phyloP scores from a whole-genome alignment of 768 basidiomycete species.

The Cystoderma amianthinum region DNA sequence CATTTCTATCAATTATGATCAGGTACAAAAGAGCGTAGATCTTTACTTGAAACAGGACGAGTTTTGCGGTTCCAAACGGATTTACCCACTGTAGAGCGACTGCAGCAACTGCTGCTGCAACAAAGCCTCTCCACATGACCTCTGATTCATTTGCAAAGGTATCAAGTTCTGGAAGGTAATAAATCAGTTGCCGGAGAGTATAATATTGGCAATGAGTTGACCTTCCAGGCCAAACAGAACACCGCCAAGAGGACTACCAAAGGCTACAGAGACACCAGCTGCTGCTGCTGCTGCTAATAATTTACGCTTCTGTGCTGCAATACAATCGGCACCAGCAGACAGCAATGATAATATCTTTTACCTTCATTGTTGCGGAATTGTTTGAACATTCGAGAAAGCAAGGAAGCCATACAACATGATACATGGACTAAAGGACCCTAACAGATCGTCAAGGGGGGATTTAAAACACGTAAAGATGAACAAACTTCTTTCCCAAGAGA shows the following conservation, averaged over 20 bases:
- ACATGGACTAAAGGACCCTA: constrained; percentile 85
- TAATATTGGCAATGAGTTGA: constrained; percentile 7
- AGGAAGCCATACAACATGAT: constrained; percentile 72
- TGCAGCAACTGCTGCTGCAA: constrained; percentile 82
- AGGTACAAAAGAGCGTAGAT: not conserved
- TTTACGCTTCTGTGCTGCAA: constrained; percentile 69
- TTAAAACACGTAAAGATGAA: constrained; percentile 5
- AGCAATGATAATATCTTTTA: constrained; percentile 12
- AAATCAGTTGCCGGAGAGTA: not conserved
- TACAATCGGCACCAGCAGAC: not conserved
- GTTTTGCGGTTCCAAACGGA: constrained; percentile 80
- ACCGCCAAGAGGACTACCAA: constrained; percentile 82
- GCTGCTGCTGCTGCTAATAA: constrained; percentile 78
- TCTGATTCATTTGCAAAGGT: constrained; percentile 67
- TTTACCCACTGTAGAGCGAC: constrained; percentile 80
- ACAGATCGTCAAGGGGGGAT: constrained; percentile 1
- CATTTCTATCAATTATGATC: constrained; percentile 1
- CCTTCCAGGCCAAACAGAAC: constrained; percentile 83
- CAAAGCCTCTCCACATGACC: constrained; percentile 84
- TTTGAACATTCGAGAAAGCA: constrained; percentile 58
- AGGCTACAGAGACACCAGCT: constrained; percentile 84
- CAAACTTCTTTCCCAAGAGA: constrained; percentile 78
- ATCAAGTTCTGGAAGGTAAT: constrained; percentile 43
- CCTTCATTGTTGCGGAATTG: constrained; percentile 78
- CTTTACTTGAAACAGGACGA: constrained; percentile 70